A percentile compares a stretch with the other conserved stretches of the same genome.
These are phyloP conservation scores for Pezicula radicicola DNA, from an alignment of 2,329 filamentous ascomycete species.

Conservation along the genomic window DNA sequence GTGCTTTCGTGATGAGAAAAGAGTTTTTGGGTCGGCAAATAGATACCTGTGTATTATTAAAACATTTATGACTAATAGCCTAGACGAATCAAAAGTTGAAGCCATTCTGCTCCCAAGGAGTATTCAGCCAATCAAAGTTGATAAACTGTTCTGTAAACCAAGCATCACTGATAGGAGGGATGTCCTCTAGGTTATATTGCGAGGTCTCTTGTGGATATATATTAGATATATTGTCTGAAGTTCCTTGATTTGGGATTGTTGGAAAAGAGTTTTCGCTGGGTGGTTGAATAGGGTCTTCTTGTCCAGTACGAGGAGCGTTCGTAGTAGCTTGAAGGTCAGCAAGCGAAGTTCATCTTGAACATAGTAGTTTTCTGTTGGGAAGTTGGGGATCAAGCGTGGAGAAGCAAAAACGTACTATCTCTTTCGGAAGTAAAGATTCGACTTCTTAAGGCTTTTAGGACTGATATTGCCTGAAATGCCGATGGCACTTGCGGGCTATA, in stretches of 20 bases:
- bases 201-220: not conserved
- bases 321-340: not conserved
- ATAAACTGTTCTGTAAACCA: not conserved
- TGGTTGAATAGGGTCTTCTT: not conserved
- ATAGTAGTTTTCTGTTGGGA: not conserved
- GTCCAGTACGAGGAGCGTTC: not conserved
- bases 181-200: not conserved
- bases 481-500: constrained; percentile 5
- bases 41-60: no score
- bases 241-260: not conserved
- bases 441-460: not conserved
- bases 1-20: no score
- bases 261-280: not conserved
- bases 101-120: not conserved
- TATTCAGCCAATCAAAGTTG: not conserved
- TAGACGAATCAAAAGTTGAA: not conserved
- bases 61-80: no score
- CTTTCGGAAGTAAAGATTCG: not conserved
- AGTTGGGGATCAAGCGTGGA: not conserved
- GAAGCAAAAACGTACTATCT: not conserved
- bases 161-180: not conserved
- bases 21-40: no score
- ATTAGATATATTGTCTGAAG: not conserved
- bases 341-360: not conserved
- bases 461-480: constrained; percentile 1